Evolutionary conservation across 139 green algal species (phyloP).

Genomic region (Tetradesmus obliquus): DNA sequence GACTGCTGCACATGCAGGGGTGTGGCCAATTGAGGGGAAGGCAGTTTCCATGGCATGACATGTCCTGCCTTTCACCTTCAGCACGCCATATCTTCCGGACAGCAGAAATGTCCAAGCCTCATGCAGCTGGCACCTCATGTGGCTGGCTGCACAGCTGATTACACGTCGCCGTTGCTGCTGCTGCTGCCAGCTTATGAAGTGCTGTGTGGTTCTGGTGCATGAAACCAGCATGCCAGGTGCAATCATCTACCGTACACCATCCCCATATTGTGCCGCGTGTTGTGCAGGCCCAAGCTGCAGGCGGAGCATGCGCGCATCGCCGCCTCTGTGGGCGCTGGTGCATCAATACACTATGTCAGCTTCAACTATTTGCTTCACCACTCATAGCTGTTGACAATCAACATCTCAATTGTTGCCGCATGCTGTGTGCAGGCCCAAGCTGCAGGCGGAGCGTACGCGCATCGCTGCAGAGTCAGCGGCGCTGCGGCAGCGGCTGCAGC

Average conservation of each 20-base stretch:
- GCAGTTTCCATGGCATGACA: too few species aligned
- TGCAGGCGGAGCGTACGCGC: slow-evolving; percentile 3
- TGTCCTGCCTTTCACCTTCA: too few species aligned
- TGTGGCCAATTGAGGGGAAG: too few species aligned
- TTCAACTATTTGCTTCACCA: background rate
- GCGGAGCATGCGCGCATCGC: background rate
- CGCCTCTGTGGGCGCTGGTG: background rate
- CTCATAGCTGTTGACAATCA: background rate
- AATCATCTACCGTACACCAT: background rate
- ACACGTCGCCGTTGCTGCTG: too few species aligned
- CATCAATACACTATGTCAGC: background rate
- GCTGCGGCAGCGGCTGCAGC: slow-evolving; percentile 17
- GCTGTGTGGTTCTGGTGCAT: background rate
- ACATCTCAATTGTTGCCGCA: background rate
- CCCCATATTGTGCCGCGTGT: too few species aligned
- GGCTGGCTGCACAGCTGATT: too few species aligned
- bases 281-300: background rate
- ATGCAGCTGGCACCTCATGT: too few species aligned
- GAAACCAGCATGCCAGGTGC: background rate
- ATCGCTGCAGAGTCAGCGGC: background rate
- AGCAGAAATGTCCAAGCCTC: too few species aligned
- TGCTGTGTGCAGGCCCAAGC: background rate
- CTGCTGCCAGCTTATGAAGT: too few species aligned
- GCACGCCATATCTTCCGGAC: too few species aligned
- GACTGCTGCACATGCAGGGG: too few species aligned